A percentile compares a stretch with the other conserved stretches of the same genome.
phyloP scores from a whole-genome alignment of 1,284 basidiomycete genomes.

The Ustilago shanxiensis region DNA sequence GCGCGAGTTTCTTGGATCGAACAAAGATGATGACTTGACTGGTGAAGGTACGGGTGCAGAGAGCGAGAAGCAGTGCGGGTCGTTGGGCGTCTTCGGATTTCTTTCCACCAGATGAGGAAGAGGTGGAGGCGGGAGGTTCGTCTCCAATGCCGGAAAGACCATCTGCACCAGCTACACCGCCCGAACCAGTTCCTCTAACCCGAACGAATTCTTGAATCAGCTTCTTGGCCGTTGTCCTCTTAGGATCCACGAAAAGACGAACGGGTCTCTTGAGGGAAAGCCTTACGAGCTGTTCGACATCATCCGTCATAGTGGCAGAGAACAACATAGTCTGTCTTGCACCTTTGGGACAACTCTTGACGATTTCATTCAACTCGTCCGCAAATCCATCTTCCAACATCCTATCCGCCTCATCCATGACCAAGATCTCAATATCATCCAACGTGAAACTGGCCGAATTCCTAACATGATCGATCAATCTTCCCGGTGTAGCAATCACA shows the following conservation, averaged over 20 bases:
- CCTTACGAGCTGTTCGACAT: constrained; percentile 90
- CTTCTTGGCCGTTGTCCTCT: constrained; percentile 86
- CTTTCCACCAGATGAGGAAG: constrained; percentile 5
- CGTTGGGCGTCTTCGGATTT: constrained; percentile 89
- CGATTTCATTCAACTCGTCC: constrained; percentile 91
- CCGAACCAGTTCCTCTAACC: constrained; percentile 47
- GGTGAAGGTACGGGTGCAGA: constrained; percentile 85
- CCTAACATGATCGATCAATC: constrained; percentile 94
- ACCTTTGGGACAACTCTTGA: constrained; percentile 83
- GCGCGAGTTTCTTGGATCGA: constrained; percentile 98
- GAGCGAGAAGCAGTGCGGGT: constrained; percentile 89
- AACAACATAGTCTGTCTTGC: constrained; percentile 79
- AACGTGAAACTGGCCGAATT: constrained; percentile 95
- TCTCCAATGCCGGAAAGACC: constrained; percentile 84
- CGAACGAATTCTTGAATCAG: constrained; percentile 88
- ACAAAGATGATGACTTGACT: constrained; percentile 98
- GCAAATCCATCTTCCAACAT: constrained; percentile 99
- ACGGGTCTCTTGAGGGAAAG: constrained; percentile 86
- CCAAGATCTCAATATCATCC: constrained; percentile 95
- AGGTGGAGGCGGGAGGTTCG: too few species aligned
- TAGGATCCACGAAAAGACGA: constrained; percentile 93
- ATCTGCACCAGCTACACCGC: constrained; percentile 71
- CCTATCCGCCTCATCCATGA: constrained; percentile 99
- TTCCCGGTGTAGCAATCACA: constrained; percentile 97
- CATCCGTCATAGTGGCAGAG: constrained; percentile 98